phyloP scores from a whole-genome alignment of 257 asterid species.

The Parsonsia alboflavescens region DNA sequence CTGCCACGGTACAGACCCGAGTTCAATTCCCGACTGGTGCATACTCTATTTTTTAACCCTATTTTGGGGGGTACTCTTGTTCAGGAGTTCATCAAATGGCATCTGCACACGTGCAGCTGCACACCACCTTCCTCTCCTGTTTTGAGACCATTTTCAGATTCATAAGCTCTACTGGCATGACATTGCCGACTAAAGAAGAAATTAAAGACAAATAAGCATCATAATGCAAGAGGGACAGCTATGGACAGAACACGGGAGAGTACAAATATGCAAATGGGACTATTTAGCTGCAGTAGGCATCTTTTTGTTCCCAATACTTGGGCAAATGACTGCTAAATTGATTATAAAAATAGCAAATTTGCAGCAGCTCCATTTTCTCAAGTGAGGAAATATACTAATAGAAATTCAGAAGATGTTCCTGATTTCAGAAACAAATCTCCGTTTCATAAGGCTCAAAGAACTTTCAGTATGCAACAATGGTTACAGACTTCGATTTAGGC shows the following conservation, averaged over 20 bases:
- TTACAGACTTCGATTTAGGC: background rate
- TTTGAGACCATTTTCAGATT: background rate
- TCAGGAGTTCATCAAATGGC: no score
- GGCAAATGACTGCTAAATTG: background rate
- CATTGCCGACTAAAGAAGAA: background rate
- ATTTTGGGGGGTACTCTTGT: no score
- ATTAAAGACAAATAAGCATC: background rate
- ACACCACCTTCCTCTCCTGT: background rate
- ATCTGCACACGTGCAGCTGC: background rate
- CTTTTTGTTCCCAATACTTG: background rate
- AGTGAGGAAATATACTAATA: background rate
- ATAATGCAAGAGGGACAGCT: background rate
- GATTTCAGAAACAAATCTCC: background rate
- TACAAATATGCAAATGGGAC: background rate
- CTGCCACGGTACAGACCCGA: constrained; percentile 99
- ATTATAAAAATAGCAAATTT: background rate
- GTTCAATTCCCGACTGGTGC: constrained; percentile 99
- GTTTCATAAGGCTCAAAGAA: background rate
- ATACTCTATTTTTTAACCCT: no score
- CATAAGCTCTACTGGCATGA: background rate
- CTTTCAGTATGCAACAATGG: background rate
- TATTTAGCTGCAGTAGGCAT: background rate
- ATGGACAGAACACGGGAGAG: background rate
- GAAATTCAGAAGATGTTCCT: no score
- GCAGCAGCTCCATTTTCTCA: background rate